A percentile compares a stretch with the other conserved stretches of the same genome.
Conservation (phyloP, 2,329 filamentous ascomycete genomes). For the Colletotrichum graminicola region DNA sequence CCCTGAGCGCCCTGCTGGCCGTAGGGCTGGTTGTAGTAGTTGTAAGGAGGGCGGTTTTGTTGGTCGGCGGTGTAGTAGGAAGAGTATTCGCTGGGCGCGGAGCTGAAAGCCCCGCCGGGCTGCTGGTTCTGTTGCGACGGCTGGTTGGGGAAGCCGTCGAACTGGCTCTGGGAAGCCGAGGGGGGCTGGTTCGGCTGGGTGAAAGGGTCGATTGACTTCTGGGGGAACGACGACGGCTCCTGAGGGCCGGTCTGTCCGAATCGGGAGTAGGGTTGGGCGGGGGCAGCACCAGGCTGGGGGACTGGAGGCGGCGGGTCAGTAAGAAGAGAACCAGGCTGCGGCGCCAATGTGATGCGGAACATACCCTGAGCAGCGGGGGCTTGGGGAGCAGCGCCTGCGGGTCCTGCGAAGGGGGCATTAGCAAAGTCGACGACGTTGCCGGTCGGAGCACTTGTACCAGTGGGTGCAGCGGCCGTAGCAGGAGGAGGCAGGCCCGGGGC, state of each 20-base stretch:
- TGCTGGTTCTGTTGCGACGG: slow-evolving; percentile 69
- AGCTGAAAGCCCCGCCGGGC: slow-evolving; percentile 76
- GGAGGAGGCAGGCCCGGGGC: slow-evolving; percentile 56
- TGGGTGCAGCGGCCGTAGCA: slow-evolving; percentile 52
- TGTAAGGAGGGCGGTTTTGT: slow-evolving; percentile 79
- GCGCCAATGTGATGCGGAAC: slow-evolving; percentile 52
- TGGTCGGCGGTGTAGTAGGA: slow-evolving; percentile 87
- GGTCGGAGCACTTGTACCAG: slow-evolving; percentile 48
- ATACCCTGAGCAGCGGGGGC: slow-evolving; percentile 46
- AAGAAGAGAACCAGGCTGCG: slow-evolving; percentile 40
- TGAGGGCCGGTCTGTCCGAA: slow-evolving; percentile 74
- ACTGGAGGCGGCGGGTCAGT: slow-evolving; percentile 14
- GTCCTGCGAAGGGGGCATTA: slow-evolving; percentile 38
- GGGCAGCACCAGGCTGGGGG: slow-evolving; percentile 65
- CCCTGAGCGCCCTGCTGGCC: slow-evolving; percentile 69
- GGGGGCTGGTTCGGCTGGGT: slow-evolving; percentile 73
- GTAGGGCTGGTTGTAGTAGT: slow-evolving; percentile 77
- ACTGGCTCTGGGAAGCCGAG: slow-evolving; percentile 63
- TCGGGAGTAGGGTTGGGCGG: slow-evolving; percentile 76
- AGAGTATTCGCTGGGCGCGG: slow-evolving; percentile 82
- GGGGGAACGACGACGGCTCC: slow-evolving; percentile 70
- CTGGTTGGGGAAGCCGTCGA: slow-evolving; percentile 71
- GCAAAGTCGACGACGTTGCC: slow-evolving; percentile 39
- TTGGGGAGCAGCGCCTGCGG: slow-evolving; percentile 49
- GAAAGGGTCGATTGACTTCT: slow-evolving; percentile 92